Evolutionary conservation across 108 stramenopile genomes (phyloP).

Genomic region (Skeletonema potamos): DNA sequence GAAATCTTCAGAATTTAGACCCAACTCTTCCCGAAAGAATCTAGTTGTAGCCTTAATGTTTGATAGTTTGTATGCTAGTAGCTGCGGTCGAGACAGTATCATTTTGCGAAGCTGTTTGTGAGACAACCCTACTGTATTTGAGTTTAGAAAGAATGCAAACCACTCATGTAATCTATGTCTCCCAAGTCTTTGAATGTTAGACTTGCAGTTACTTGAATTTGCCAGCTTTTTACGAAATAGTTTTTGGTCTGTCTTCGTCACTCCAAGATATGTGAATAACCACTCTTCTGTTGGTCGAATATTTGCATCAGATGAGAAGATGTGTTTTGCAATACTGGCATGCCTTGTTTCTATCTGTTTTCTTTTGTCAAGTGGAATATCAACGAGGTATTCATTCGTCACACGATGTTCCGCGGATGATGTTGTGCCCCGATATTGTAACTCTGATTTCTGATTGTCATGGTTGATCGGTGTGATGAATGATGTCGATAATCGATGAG

Average conservation of each 20-base stretch:
- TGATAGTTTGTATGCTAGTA: constrained; percentile 26
- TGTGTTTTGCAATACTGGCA: constrained; percentile 13
- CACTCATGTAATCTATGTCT: constrained; percentile 25
- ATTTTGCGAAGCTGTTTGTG: constrained; percentile 16
- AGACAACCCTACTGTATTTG: neutral
- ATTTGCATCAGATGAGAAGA: constrained; percentile 8
- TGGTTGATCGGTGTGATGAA: neutral
- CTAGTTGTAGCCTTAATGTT: constrained; percentile 20
- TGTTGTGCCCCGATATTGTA: neutral
- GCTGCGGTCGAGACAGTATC: constrained; percentile 16
- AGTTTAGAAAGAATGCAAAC: constrained; percentile 27
- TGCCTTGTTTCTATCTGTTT: constrained; percentile 5
- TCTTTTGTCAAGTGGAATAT: neutral
- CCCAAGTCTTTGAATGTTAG: constrained; percentile 14
- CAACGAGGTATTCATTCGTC: neutral
- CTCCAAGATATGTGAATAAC: constrained; percentile 22
- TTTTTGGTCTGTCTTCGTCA: constrained; percentile 8
- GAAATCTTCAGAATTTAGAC: constrained; percentile 10
- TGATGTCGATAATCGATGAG: neutral
- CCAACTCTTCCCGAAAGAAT: constrained; percentile 33
- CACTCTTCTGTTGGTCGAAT: constrained; percentile 30
- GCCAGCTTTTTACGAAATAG: constrained; percentile 12
- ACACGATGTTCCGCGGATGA: neutral
- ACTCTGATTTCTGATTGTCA: neutral
- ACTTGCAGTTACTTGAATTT: neutral